Evolutionary conservation across 2,329 filamentous ascomycete species (phyloP).

Genomic region (Sarocladium strictum): DNA sequence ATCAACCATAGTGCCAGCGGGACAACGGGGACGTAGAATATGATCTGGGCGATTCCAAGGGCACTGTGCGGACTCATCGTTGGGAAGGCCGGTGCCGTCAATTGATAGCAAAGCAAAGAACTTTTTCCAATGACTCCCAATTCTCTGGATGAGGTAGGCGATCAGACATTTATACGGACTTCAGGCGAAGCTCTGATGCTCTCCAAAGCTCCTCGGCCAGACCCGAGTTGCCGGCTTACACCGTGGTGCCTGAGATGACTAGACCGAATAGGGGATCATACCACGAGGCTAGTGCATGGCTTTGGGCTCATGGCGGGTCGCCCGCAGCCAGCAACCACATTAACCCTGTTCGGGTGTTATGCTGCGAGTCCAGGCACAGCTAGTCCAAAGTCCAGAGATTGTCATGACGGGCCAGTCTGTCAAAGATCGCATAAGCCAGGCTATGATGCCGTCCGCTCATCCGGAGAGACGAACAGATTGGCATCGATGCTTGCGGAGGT

Average conservation of each 20-base stretch:
- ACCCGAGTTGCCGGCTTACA: not conserved
- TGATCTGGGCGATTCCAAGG: constrained; percentile 19
- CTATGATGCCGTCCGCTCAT: not conserved
- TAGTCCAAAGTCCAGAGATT: no score
- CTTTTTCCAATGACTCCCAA: not conserved
- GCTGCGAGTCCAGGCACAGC: not conserved
- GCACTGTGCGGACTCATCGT: constrained; percentile 17
- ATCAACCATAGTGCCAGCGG: constrained; percentile 18
- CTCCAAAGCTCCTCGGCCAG: not conserved
- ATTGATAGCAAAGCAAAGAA: no score
- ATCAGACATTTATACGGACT: not conserved
- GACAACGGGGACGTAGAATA: constrained; percentile 21
- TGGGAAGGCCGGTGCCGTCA: not conserved
- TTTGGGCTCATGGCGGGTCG: not conserved
- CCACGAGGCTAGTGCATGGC: not conserved
- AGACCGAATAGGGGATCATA: not conserved
- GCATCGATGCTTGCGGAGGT: constrained; percentile 7
- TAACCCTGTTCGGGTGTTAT: not conserved
- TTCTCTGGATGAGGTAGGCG: not conserved
- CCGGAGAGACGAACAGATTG: not conserved
- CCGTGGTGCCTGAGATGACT: not conserved
- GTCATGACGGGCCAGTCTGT: no score
- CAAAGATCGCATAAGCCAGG: no score
- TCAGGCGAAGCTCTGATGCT: not conserved
- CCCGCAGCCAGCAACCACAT: not conserved